Percentiles rank a stretch among this genome's conserved stretches.
Conservation (phyloP, 352 stramenopile species). For the Globisporangium heterothallicum region DNA sequence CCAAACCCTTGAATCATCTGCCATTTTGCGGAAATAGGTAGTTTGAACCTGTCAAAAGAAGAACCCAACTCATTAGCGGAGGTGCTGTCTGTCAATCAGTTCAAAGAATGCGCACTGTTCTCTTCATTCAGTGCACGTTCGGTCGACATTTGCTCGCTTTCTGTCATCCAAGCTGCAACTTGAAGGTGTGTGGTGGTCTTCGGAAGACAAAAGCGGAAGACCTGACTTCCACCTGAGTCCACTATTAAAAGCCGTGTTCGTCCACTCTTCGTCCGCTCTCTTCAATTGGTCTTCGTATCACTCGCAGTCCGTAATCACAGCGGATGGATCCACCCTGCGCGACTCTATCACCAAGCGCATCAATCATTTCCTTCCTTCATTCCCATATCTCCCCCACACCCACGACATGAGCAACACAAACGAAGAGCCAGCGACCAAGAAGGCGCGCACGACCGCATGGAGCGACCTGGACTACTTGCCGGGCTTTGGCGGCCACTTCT, state of each 20-base stretch:
- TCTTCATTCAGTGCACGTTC: no score
- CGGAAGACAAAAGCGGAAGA: neutral
- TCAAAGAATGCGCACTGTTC: no score
- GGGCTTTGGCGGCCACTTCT: conserved; percentile 93
- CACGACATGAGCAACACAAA: neutral
- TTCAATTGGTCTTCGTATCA: conserved; percentile 11
- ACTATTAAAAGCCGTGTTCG: neutral
- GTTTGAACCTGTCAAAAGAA: no score
- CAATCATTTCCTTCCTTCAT: neutral
- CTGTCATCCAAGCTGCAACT: neutral
- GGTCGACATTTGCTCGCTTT: neutral
- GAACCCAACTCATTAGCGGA: no score
- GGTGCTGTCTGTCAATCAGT: no score
- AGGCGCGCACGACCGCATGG: neutral
- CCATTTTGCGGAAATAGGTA: no score
- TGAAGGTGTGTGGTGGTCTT: neutral
- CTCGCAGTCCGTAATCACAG: conserved; percentile 3
- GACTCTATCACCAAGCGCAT: no score
- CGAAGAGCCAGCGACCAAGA: conserved; percentile 1
- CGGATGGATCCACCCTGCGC: neutral
- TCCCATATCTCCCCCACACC: neutral
- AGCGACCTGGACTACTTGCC: conserved; percentile 74
- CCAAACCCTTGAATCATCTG: no score
- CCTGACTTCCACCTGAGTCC: neutral
- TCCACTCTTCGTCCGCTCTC: neutral